Percentiles rank a stretch among this genome's conserved stretches.
These are phyloP conservation scores for Sarcomyxa edulis DNA, from an alignment of 768 basidiomycete genomes.

Conservation along the genomic window DNA sequence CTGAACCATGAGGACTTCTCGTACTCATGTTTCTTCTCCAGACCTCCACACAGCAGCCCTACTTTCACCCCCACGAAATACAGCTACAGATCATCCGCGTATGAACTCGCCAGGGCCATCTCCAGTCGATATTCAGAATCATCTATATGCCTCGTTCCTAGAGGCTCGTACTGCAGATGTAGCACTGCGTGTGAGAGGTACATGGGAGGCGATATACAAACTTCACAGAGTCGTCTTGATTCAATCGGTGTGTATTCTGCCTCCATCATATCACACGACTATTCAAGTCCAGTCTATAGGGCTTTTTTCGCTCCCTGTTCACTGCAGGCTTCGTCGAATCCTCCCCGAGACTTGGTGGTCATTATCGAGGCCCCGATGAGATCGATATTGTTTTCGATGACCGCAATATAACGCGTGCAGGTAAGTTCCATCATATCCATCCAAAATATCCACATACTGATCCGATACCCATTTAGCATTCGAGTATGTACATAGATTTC, in stretches of 20 bases:
- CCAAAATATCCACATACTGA: constrained; percentile 1
- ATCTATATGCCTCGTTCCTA: constrained; percentile 74
- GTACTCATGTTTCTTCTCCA: no score
- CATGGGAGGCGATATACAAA: constrained; percentile 68
- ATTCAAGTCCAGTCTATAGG: constrained; percentile 35
- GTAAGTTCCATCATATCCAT: constrained; percentile 33
- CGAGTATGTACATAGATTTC: constrained; percentile 54
- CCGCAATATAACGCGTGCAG: constrained; percentile 82
- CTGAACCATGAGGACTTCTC: no score
- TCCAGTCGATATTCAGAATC: constrained; percentile 58
- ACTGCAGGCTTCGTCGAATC: constrained; percentile 76
- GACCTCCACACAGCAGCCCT: no score
- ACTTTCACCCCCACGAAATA: no score
- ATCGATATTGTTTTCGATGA: constrained; percentile 77
- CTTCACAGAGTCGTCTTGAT: constrained; percentile 85
- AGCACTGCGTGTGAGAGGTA: constrained; percentile 58
- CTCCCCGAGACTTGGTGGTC: constrained; percentile 19
- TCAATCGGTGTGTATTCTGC: constrained; percentile 58
- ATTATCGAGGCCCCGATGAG: constrained; percentile 36
- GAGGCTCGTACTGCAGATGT: constrained; percentile 74
- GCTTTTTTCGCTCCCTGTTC: constrained; percentile 87
- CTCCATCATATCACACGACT: neutral
- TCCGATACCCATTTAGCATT: constrained; percentile 50
- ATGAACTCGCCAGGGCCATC: constrained; percentile 41
- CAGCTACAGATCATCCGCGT: no score